These are phyloP conservation scores for Tolypocladium album DNA, from an alignment of 2,329 filamentous ascomycete genomes.

Conservation along the genomic window DNA sequence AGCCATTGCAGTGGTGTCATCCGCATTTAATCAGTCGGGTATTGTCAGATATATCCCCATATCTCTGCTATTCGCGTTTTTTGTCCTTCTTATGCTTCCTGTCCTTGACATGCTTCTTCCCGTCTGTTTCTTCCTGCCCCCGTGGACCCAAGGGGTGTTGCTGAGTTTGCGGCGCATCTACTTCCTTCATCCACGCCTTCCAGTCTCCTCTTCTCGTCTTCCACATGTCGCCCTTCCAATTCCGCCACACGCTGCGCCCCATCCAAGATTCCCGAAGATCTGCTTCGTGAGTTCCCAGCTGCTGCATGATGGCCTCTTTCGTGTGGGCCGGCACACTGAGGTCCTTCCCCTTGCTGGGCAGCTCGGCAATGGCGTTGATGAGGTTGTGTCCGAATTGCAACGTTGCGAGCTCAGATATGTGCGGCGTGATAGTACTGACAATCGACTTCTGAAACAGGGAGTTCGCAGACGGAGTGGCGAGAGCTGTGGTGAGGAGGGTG, in stretches of 20 bases:
- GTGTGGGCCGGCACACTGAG: conserved; percentile 44
- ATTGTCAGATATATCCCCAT: background rate
- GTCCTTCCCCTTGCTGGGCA: conserved; percentile 38
- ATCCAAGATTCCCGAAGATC: conserved; percentile 41
- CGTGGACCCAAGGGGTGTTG: conserved; percentile 1
- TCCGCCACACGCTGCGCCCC: conserved; percentile 45
- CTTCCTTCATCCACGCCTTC: conserved; percentile 46
- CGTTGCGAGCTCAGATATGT: conserved; percentile 32
- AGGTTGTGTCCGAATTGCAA: conserved; percentile 42
- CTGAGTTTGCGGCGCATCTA: conserved; percentile 11
- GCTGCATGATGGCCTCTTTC: conserved; percentile 43
- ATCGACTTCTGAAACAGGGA: conserved; percentile 46
- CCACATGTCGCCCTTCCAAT: conserved; percentile 49
- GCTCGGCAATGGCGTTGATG: conserved; percentile 34
- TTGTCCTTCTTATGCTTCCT: conserved; percentile 1
- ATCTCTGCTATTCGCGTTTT: background rate
- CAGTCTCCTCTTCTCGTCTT: conserved; percentile 41
- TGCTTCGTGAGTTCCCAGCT: conserved; percentile 35
- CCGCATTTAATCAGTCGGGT: background rate
- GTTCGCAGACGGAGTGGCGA: conserved; percentile 35
- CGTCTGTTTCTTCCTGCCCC: background rate
- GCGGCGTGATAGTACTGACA: conserved; percentile 34
- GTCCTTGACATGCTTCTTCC: background rate
- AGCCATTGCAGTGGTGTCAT: background rate
- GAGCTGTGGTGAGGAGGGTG: conserved; percentile 37